A percentile compares a stretch with the other conserved stretches of the same genome.
Conservation (phyloP, 345 rosid species). For the Hirschfeldia incana region DNA sequence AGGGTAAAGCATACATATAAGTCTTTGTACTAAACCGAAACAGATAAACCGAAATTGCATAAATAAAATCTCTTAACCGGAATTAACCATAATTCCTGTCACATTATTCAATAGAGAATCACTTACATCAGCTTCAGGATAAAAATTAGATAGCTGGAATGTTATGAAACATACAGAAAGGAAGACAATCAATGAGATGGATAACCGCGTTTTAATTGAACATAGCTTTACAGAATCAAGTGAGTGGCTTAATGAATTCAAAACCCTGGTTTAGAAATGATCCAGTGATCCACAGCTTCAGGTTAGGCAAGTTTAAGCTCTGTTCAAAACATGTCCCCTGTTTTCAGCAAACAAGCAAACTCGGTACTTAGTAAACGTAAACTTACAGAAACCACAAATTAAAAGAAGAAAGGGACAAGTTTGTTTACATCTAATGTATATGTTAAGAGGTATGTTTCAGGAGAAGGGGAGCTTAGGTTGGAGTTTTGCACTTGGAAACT, state of each 20-base stretch:
- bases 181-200: not conserved
- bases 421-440: conserved; percentile 56
- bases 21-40: no score
- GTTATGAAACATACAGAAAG: conserved; percentile 12
- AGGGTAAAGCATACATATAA: no score
- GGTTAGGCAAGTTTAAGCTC: conserved; percentile 55
- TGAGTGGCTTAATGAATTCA: conserved; percentile 44
- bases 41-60: no score
- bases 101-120: not conserved
- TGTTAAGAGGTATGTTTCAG: conserved; percentile 57
- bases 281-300: conserved; percentile 71
- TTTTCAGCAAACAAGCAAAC: not conserved
- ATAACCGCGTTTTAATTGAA: not conserved
- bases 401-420: not conserved
- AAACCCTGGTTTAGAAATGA: conserved; percentile 83
- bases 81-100: no score
- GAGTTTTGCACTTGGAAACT: conserved; percentile 68
- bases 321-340: conserved; percentile 57
- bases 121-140: conserved; percentile 12
- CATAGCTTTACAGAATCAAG: conserved; percentile 11
- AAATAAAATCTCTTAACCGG: no score
- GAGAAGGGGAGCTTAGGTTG: conserved; percentile 51
- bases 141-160: conserved; percentile 13
- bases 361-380: not conserved
- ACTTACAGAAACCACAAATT: not conserved